These are phyloP conservation scores for Apiosordaria backusii DNA, from an alignment of 495 filamentous ascomycete genomes.

Conservation along the genomic window DNA sequence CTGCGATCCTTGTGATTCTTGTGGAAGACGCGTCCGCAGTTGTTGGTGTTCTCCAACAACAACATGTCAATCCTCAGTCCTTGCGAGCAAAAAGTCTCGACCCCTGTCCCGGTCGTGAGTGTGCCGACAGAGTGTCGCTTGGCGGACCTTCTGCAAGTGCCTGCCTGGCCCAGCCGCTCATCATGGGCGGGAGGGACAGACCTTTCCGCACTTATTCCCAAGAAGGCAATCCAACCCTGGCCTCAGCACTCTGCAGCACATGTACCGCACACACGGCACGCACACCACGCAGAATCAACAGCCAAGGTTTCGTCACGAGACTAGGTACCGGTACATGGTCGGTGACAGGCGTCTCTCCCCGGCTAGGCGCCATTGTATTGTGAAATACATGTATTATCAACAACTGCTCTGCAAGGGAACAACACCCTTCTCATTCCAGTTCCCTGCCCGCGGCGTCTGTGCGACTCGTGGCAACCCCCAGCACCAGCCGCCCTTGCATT, in stretches of 20 bases:
- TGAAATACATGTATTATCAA: neutral
- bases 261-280: neutral
- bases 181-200: constrained; percentile 25
- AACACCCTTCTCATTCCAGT: constrained; percentile 15
- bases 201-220: constrained; percentile 23
- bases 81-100: neutral
- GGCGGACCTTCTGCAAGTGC: constrained; percentile 27
- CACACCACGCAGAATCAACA: neutral
- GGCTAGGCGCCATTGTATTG: constrained; percentile 19
- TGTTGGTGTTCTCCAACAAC: neutral
- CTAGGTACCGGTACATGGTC: constrained; percentile 26
- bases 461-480: constrained; percentile 14
- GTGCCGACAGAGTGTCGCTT: constrained; percentile 6
- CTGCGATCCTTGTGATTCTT: neutral
- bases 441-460: constrained; percentile 19
- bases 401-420: constrained; percentile 12
- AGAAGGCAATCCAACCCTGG: constrained; percentile 16
- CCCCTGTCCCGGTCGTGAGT: neutral
- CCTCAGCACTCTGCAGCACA: neutral
- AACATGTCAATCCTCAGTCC: neutral
- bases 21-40: too few relatives aligned
- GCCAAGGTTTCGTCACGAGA: neutral
- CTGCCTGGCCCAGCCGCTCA: constrained; percentile 29
- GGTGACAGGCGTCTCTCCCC: constrained; percentile 9
- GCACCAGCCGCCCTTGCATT: constrained; percentile 6